These are phyloP conservation scores for Backusella tarrabulga DNA, from an alignment of 192 early-diverging fungal species.

Conservation along the genomic window DNA sequence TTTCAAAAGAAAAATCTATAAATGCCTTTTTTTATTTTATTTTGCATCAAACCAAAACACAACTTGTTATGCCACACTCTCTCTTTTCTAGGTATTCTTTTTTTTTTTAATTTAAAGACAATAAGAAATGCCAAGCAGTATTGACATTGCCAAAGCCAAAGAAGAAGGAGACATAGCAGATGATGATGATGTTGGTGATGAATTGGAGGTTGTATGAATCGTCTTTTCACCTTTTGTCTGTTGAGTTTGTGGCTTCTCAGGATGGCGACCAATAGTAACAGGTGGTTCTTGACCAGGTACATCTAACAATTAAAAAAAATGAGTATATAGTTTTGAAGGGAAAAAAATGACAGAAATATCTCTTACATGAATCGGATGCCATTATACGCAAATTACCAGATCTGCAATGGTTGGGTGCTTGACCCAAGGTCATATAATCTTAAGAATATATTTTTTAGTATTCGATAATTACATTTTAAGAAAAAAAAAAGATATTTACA, in stretches of 20 bases:
- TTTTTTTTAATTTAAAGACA: background rate
- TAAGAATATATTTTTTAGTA: background rate
- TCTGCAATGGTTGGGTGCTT: constrained; percentile 6
- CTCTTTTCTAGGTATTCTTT: background rate
- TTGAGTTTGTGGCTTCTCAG: background rate
- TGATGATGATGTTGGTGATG: background rate
- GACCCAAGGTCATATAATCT: constrained; percentile 11
- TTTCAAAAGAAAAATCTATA: background rate
- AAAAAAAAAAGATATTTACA: background rate
- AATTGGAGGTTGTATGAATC: background rate
- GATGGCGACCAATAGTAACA: background rate
- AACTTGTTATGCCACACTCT: no score
- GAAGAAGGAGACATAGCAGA: background rate
- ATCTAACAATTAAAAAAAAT: background rate
- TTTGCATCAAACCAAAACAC: background rate
- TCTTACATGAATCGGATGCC: background rate
- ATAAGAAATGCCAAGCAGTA: background rate
- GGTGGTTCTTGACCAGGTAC: background rate
- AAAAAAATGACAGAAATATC: background rate
- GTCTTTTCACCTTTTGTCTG: background rate
- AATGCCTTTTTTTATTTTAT: background rate
- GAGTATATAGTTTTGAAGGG: background rate
- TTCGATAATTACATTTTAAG: background rate
- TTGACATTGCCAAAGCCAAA: background rate
- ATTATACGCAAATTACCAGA: constrained; percentile 17